Conservation (phyloP, 2,329 filamentous ascomycete species). For the Leptosphaerulina australis region DNA sequence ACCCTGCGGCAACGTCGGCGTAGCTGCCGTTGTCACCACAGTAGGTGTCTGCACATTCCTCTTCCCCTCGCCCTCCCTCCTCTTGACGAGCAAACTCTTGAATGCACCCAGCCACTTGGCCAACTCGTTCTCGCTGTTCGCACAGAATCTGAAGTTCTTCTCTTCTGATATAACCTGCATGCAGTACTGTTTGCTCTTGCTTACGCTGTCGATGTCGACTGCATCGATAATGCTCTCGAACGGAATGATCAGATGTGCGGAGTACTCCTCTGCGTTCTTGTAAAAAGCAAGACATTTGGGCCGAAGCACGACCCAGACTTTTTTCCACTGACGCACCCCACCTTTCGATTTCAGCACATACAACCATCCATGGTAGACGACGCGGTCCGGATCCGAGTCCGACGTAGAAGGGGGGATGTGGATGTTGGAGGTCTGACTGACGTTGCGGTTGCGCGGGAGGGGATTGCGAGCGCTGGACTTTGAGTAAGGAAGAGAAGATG, state of each 20-base stretch:
- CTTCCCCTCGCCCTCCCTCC: conserved; percentile 58
- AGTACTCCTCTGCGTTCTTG: conserved; percentile 90
- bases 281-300: conserved; percentile 86
- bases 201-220: conserved; percentile 88
- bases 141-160: conserved; percentile 61
- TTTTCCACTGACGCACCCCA: conserved; percentile 91
- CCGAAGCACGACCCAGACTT: conserved; percentile 89
- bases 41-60: not conserved
- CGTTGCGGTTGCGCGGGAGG: conserved; percentile 54
- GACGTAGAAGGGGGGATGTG: conserved; percentile 35
- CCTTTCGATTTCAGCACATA: conserved; percentile 81
- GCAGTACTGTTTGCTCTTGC: conserved; percentile 82
- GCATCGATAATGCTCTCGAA: conserved; percentile 83
- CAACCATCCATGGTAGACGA: conserved; percentile 93
- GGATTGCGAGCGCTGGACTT: conserved; percentile 24
- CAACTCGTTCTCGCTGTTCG: conserved; percentile 79
- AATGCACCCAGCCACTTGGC: conserved; percentile 86
- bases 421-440: conserved; percentile 66
- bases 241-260: conserved; percentile 79
- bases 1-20: conserved; percentile 5
- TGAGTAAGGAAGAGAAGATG: conserved; percentile 43
- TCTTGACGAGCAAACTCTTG: conserved; percentile 80
- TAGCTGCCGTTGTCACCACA: conserved; percentile 9
- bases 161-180: conserved; percentile 94
- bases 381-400: conserved; percentile 72